These are phyloP conservation scores for Xylariomycetidae sp. DNA, from an alignment of 2,329 filamentous ascomycete species.

Conservation along the genomic window DNA sequence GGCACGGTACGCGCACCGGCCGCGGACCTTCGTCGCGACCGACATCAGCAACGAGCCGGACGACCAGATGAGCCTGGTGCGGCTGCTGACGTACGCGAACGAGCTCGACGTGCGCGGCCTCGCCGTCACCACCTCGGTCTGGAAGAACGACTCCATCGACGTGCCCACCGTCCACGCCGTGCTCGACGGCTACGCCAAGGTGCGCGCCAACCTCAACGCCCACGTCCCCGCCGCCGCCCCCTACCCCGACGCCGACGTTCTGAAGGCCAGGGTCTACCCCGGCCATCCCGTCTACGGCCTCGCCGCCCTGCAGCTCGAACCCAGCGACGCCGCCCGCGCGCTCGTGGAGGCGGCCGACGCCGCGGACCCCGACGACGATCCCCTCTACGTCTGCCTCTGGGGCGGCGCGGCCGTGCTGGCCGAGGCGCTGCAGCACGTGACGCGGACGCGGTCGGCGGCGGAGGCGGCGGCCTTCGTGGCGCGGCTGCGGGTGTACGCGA, in stretches of 20 bases:
- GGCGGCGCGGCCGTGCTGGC: constrained; percentile 44
- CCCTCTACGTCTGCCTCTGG: constrained; percentile 44
- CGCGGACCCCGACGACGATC: constrained; percentile 27
- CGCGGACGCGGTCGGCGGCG: constrained; percentile 19
- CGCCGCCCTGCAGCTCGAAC: constrained; percentile 11
- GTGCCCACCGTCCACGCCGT: constrained; percentile 29
- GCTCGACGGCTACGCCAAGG: constrained; percentile 30
- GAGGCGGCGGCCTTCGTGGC: constrained; percentile 28
- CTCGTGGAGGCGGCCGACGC: constrained; percentile 28
- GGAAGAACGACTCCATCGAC: constrained; percentile 27
- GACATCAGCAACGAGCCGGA: constrained; percentile 34
- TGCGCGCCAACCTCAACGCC: constrained; percentile 32
- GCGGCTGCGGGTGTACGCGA: constrained; percentile 45
- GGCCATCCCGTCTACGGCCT: constrained; percentile 26
- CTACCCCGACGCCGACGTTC: constrained; percentile 28
- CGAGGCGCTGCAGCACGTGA: constrained; percentile 35
- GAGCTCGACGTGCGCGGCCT: constrained; percentile 31
- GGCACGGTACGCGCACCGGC: constrained; percentile 10
- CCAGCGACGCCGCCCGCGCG: constrained; percentile 31
- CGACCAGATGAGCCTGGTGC: constrained; percentile 29
- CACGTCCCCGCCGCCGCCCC: constrained; percentile 34
- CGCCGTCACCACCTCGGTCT: constrained; percentile 31
- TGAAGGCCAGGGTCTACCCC: constrained; percentile 23
- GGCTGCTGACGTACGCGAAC: constrained; percentile 31
- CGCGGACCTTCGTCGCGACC: constrained; percentile 27